Percentiles rank a stretch among this genome's conserved stretches.
Conservation (phyloP, 257 asterid species). For the Verbascum thapsus region DNA sequence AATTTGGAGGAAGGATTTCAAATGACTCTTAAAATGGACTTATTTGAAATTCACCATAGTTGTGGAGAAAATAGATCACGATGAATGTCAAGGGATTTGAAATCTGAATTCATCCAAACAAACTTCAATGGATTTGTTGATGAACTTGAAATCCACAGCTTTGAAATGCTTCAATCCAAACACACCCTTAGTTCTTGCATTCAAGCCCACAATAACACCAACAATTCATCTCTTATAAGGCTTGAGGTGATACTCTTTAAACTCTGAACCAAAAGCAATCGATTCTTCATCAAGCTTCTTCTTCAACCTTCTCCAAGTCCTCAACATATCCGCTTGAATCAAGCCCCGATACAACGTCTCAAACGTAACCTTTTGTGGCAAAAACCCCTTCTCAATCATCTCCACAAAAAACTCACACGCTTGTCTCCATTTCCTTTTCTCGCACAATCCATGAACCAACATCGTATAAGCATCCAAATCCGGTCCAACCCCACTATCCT, state of each 20-base stretch:
- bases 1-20: no score
- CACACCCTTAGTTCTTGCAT: slow-evolving; percentile 7
- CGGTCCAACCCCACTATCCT: slow-evolving; percentile 63
- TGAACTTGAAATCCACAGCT: no score
- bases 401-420: slow-evolving; percentile 78
- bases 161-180: no score
- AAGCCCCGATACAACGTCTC: slow-evolving; percentile 81
- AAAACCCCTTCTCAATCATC: slow-evolving; percentile 88
- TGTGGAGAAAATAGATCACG: no score
- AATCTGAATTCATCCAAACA: no score
- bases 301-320: slow-evolving; percentile 90
- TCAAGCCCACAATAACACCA: not conserved
- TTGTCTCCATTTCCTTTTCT: slow-evolving; percentile 63
- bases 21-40: no score
- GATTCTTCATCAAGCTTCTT: slow-evolving; percentile 88
- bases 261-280: slow-evolving; percentile 65
- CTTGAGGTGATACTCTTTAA: slow-evolving; percentile 65
- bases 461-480: slow-evolving; percentile 79
- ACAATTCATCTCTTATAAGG: slow-evolving; percentile 77
- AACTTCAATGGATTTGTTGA: no score
- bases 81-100: no score
- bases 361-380: slow-evolving; percentile 81
- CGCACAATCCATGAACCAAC: slow-evolving; percentile 76
- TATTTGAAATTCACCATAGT: no score
- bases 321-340: slow-evolving; percentile 84